Evolutionary conservation across 768 basidiomycete species (phyloP), one percentile per base, ranked within the genome.

Genomic region (Antrodiella citrinella): DNA sequence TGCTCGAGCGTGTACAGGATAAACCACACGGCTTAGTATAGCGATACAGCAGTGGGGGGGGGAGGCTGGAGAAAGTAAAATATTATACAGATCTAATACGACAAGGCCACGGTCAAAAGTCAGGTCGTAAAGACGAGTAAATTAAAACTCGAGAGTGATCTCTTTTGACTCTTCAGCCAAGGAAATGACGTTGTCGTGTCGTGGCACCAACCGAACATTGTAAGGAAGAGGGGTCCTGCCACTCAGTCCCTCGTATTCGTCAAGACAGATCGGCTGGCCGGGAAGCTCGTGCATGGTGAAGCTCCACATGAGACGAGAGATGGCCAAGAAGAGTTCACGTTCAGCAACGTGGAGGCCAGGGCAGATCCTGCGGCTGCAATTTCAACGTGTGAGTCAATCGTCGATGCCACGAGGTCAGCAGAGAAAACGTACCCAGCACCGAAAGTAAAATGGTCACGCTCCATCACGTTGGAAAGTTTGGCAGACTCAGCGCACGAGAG

Each of bases 401-500:
- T n/a, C n/a, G n/a, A n/a, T n/a, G n/a, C n/a, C n/a, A n/a, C 12
- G 3, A 23, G 45, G 25, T 9, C n/a, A 13, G 19, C 13, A 24
- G 26, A 22, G 19, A 11, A 39, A 3, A 60, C 67, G 23, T 53
- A 77, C 74, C 74, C 75, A 1, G 61, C 72, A 15, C 75, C 75
- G 48, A 74, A 77, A 59, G 68, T 67, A 74, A 74, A 77, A 49
- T 77, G 72, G 52, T 77, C 75, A 30, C 74, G 69, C 47, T 77
- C 64, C 53, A 65, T 64, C 10, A 72, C 63, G 51, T 76, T 64
- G 1, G 67, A 41, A 20, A 71, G 57, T 30, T 73, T 71, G 11
- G 72, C 71, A 2, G 73, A 75, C 49, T 75, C 73, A 1, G 70
- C 68, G 19, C 67, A 68, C 12, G 64, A 59, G 9, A 63, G 64